phyloP scores from a whole-genome alignment of 768 basidiomycete species.

The Cyclocybe aegerita region DNA sequence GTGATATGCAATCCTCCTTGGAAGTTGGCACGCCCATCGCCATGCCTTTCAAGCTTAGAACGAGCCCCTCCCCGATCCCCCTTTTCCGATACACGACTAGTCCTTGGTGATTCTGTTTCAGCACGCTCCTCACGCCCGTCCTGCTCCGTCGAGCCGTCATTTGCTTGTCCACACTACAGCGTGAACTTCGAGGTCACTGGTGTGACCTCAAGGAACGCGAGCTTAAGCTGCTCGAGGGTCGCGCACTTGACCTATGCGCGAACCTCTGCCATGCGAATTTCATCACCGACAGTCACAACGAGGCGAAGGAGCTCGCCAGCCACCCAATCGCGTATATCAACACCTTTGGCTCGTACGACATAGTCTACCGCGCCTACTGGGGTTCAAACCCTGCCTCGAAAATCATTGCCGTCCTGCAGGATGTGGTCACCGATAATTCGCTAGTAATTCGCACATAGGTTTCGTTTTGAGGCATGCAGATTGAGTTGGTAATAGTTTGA shows the following conservation, averaged over 20 bases:
- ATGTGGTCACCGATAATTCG: conserved; percentile 41
- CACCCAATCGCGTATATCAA: conserved; percentile 32
- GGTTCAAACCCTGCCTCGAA: conserved; percentile 33
- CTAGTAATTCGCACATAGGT: conserved; percentile 35
- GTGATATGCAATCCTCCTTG: too few relatives aligned
- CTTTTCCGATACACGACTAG: too few relatives aligned
- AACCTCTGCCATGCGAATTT: conserved; percentile 31
- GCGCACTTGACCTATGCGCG: conserved; percentile 37
- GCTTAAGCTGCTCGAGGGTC: conserved; percentile 28
- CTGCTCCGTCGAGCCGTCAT: too few relatives aligned
- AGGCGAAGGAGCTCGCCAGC: conserved; percentile 39
- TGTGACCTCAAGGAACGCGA: conserved; percentile 34
- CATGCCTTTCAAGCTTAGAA: too few relatives aligned
- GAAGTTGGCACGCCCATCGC: too few relatives aligned
- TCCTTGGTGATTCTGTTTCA: too few relatives aligned
- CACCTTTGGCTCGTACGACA: conserved; percentile 32
- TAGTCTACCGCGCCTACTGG: conserved; percentile 40
- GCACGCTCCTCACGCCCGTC: too few relatives aligned
- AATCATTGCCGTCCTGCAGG: conserved; percentile 31
- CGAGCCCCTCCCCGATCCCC: too few relatives aligned
- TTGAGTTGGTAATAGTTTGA: conserved; percentile 25
- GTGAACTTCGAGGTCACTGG: conserved; percentile 34
- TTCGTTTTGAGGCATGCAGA: neutral
- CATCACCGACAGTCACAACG: conserved; percentile 40
- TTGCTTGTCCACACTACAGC: too few relatives aligned